Base-by-base conservation (phyloP, 352 stramenopile species). In the Globisporangium rhizosaccharum region DNA sequence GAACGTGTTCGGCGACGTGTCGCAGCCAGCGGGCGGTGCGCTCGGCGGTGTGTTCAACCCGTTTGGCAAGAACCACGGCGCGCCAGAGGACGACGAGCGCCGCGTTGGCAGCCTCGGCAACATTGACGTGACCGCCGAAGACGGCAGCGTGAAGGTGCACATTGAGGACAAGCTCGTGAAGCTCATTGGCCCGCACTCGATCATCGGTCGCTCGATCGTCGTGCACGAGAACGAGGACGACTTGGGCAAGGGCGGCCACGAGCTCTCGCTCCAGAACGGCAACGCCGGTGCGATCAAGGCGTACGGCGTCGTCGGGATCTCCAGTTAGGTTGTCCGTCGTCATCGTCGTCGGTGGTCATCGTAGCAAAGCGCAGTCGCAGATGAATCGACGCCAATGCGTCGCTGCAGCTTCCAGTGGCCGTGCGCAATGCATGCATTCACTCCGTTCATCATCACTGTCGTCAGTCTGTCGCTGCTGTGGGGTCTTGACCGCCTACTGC, bases 11-110 rank as follows among this genome's bases (percentile, higher is more conserved):
- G 96, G 96, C 39, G 94, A 99, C 65, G 82, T 98, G 50, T 94
- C 86, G 45, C 82, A 97, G 68, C 66, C 78, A 0, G 73, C 75
- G 7, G 81, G 79, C 57, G 75, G 67, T 30, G 74, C 80, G 15
- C 82, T 90, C 55, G 96, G 94, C 54, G 87, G 90, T 53, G 96
- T 98, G 51, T 99, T 99, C 82, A 99, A 99, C 79, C 96, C 96
- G 52, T 99, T 98, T 74, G 94, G 94, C 81, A 98, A 98, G 79
- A 98, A 96, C 76, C 96, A 99, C 75, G 97, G 97, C 45, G 85
- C 77, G 14, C 96, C 97, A 4, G 85, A 97, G 52, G 96, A 98
- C 72, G 95, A 98, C 55, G 93, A 98, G 63, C 84, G 96, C 57
- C 97, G 97, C 66, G 96, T 98, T 4, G 97, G 97, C 54, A 93